Conservation (phyloP, 192 early-diverging fungal species). For the Spizellomyces sp. region DNA sequence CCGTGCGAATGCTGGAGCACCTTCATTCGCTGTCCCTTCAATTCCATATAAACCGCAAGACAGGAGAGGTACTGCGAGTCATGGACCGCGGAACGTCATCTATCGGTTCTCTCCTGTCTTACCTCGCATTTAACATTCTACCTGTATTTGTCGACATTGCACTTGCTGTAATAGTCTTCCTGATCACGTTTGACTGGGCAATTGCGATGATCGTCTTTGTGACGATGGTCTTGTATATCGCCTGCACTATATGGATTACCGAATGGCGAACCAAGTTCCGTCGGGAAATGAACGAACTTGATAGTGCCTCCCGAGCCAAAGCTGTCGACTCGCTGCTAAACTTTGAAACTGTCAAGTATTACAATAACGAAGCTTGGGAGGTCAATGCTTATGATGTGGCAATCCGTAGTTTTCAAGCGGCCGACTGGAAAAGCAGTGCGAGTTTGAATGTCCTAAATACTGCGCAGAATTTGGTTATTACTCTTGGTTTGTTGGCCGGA, state of each 20-base stretch:
- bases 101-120: conserved; percentile 67
- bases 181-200: conserved; percentile 61
- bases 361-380: conserved; percentile 89
- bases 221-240: conserved; percentile 87
- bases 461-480: conserved; percentile 87
- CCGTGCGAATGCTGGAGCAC: conserved; percentile 87
- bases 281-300: conserved; percentile 79
- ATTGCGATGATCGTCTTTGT: conserved; percentile 84
- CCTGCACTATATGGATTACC: conserved; percentile 79
- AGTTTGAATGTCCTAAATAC: conserved; percentile 82
- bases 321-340: conserved; percentile 93
- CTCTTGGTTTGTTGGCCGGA: conserved; percentile 78
- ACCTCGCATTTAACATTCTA: conserved; percentile 88
- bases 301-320: conserved; percentile 76
- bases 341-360: conserved; percentile 99
- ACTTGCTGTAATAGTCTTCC: conserved; percentile 67
- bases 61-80: conserved; percentile 91
- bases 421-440: conserved; percentile 79
- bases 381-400: conserved; percentile 75
- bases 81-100: conserved; percentile 77
- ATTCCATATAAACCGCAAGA: conserved; percentile 94
- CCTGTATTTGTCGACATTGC: conserved; percentile 87
- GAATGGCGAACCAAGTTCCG: conserved; percentile 74
- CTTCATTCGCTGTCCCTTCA: conserved; percentile 84
- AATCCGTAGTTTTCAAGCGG: conserved; percentile 76